Base-by-base conservation (phyloP, 257 asterid species). In the Solanum boliviense region DNA sequence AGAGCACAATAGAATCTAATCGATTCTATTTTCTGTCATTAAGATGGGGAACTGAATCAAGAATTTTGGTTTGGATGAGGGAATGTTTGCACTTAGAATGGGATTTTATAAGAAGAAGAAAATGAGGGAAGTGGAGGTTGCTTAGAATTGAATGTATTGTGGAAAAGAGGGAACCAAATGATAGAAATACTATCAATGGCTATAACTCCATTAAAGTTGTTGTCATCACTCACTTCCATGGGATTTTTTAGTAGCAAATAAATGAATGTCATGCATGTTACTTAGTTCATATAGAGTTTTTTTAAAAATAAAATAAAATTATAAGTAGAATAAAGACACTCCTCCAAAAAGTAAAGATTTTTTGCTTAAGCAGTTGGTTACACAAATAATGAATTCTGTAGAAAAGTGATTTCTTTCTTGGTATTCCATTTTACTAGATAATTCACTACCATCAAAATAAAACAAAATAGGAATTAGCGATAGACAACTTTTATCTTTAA, bases 131-230 rank as follows among this genome's bases (percentile, higher is more conserved):
- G 92, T 74, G 89, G 86, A 84, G 44, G 89, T 90, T 92, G 92
- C 94, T 90, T 90, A 86, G 76, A 87, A 86, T 65, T 88, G 84
- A 90, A 88, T 90, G 70, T 52, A 88, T 39, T 88, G 92, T 84
- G 44, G 68, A 35, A 81, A 88, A 79, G 70, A 65, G 93, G 91
- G 88, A 84, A 89, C 90, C 71, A 79, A 90, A 89, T 91, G 88
- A 92, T 90, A 86, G 56, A 31, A 46, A 32, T 73, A 56, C 76
- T 89, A 67, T 90, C 39, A 15, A 90, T 65, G 72, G 7, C 74
- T 34, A 48, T 21, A 25, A 46, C 87, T 60, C 85, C 70, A 85
- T 62, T 35, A 65, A 85, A 52, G 72, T n/a, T 13, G n/a, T 46
- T 70, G 23, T 5, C 76, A 65, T 32, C 72, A 32, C 82, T 23